Evolutionary conservation across 2,329 filamentous ascomycete genomes (phyloP).

Genomic region (Ilyonectria robusta): DNA sequence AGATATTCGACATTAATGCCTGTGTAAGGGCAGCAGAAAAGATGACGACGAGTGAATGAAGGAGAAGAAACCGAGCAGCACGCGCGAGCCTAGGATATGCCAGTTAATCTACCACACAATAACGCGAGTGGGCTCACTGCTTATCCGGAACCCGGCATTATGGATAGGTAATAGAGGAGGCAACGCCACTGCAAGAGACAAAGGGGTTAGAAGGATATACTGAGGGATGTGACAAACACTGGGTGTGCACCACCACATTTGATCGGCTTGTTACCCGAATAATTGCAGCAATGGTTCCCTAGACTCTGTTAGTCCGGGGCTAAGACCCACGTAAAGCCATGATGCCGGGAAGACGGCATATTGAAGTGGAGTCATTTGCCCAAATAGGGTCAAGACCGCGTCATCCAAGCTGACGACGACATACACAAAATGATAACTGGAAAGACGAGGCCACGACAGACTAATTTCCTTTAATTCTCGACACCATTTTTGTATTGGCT

Average conservation of each 20-base stretch:
- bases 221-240: background rate
- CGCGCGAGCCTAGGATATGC: background rate
- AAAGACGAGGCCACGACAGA: background rate
- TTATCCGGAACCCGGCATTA: constrained; percentile 2
- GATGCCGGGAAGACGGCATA: constrained; percentile 25
- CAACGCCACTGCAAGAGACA: background rate
- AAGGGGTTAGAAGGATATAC: background rate
- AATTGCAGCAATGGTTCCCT: background rate
- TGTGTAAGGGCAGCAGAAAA: background rate
- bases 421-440: background rate
- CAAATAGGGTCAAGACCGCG: constrained; percentile 23
- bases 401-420: constrained; percentile 29
- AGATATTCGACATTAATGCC: background rate
- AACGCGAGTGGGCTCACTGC: background rate
- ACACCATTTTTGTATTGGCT: too few relatives aligned
- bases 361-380: constrained; percentile 16
- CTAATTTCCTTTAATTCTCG: background rate
- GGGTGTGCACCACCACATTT: background rate
- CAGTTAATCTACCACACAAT: background rate
- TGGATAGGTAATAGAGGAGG: background rate
- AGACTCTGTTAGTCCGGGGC: background rate
- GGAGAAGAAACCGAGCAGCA: background rate
- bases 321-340: constrained; percentile 4
- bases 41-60: background rate
- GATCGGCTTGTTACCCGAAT: background rate